Evolutionary conservation across 1,284 basidiomycete species (phyloP).

Genomic region (Apiotrichum mycotoxinovorans): DNA sequence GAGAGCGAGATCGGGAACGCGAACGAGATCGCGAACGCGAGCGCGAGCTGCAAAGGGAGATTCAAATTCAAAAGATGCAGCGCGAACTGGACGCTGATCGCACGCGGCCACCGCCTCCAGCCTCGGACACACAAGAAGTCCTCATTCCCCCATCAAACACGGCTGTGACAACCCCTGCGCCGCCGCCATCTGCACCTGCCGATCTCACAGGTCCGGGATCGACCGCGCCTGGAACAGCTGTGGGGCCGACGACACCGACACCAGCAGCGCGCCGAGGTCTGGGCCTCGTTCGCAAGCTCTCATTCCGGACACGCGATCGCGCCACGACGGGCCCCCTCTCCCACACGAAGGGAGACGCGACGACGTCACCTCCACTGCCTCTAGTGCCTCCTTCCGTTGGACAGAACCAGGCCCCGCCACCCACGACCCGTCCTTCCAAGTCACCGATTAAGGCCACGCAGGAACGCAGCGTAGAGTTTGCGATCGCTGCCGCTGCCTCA

Average conservation of each 20-base stretch:
- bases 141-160: background rate
- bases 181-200: no score
- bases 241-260: no score
- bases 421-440: background rate
- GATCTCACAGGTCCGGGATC: background rate
- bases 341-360: background rate
- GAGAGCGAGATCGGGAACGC: background rate
- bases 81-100: background rate
- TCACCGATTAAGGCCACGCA: background rate
- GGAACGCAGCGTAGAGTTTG: background rate
- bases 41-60: background rate
- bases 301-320: slow-evolving; percentile 8
- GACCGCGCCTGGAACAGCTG: background rate
- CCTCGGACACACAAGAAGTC: background rate
- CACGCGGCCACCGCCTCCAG: background rate
- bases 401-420: background rate
- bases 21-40: background rate
- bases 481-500: background rate
- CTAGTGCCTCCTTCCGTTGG: background rate
- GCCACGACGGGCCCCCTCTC: background rate
- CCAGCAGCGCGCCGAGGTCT: slow-evolving; percentile 7
- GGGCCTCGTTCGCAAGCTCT: slow-evolving; percentile 14
- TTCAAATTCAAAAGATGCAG: background rate
- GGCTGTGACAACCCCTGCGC: background rate
- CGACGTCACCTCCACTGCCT: background rate